phyloP scores from a whole-genome alignment of 805 yeast species.

The Yarrowia osloensis region DNA sequence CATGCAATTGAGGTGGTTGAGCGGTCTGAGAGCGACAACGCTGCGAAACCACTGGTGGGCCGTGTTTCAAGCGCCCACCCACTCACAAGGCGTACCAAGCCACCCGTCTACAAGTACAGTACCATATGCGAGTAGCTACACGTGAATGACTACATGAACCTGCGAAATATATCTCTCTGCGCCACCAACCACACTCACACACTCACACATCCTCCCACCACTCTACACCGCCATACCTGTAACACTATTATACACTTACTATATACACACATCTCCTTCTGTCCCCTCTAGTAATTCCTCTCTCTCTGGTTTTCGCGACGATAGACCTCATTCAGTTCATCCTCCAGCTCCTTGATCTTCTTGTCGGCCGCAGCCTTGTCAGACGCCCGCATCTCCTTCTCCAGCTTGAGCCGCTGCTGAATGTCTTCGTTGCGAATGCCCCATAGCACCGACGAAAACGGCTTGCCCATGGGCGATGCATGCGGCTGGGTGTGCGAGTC shows the following conservation, averaged over 20 bases:
- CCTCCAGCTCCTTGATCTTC: conserved; percentile 25
- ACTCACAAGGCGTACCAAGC: too few species aligned
- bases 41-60: too few species aligned
- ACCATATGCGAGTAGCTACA: too few species aligned
- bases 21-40: too few species aligned
- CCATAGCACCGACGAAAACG: conserved; percentile 24
- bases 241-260: conserved; percentile 8
- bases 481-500: neutral
- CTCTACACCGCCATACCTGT: too few species aligned
- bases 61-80: too few species aligned
- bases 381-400: conserved; percentile 25
- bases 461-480: conserved; percentile 27
- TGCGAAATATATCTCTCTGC: too few species aligned
- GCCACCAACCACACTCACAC: too few species aligned
- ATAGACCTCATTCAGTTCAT: conserved; percentile 8
- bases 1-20: too few species aligned
- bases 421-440: conserved; percentile 27
- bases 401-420: conserved; percentile 21
- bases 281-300: neutral
- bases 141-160: too few species aligned
- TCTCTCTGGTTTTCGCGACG: neutral
- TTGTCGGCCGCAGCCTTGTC: conserved; percentile 27
- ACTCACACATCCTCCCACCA: too few species aligned
- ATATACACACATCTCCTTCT: neutral
- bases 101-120: too few species aligned